Conservation (phyloP, 345 rosid genomes). For the Rhodamnia argentea region DNA sequence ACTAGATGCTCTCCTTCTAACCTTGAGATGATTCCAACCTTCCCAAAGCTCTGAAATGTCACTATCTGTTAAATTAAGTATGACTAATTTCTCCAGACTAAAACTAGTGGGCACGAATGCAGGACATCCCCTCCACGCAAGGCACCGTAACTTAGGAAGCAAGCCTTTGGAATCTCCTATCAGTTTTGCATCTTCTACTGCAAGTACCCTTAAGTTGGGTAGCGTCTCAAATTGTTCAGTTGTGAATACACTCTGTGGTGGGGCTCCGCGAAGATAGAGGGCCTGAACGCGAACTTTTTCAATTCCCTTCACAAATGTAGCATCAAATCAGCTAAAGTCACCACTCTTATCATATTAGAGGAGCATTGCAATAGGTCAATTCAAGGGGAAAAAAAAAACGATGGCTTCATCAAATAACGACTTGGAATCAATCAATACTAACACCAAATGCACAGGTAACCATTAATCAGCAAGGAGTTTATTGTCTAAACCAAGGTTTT, state of each 20-base stretch:
- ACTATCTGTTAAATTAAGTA: neutral
- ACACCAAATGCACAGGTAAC: neutral
- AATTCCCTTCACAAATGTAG: too few relatives aligned
- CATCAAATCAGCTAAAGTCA: neutral
- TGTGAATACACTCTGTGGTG: too few relatives aligned
- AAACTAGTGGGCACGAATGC: neutral
- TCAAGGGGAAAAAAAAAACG: too few relatives aligned
- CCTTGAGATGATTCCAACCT: neutral
- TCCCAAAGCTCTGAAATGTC: neutral
- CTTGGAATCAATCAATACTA: neutral
- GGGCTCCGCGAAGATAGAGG: too few relatives aligned
- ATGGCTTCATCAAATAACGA: too few relatives aligned
- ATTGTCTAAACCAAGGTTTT: neutral
- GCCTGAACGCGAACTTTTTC: too few relatives aligned
- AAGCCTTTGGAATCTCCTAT: too few relatives aligned
- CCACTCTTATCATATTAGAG: neutral
- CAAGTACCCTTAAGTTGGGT: too few relatives aligned
- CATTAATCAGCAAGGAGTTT: fast-evolving
- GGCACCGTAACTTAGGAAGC: neutral
- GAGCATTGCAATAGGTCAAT: fast-evolving
- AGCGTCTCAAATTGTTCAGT: too few relatives aligned
- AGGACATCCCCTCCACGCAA: neutral
- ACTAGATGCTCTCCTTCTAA: neutral
- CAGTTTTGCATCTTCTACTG: too few relatives aligned
- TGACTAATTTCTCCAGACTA: neutral